Percentiles rank a stretch among this genome's conserved stretches.
phyloP scores from a whole-genome alignment of 345 rosid species.

The Eutrema japonicum region DNA sequence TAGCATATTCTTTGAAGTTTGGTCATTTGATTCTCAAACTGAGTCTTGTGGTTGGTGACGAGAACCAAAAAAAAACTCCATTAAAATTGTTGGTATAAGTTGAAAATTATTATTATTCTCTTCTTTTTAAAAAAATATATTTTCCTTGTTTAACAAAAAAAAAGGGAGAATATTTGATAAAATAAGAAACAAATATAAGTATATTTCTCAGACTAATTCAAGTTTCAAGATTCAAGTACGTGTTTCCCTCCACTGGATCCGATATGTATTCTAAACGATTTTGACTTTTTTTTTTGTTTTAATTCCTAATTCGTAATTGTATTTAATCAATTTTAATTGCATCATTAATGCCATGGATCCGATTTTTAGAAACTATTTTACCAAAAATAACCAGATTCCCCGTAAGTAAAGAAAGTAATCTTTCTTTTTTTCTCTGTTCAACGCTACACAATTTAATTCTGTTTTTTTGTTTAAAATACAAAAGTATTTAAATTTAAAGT shows the following conservation, averaged over 20 bases:
- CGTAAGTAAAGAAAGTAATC: slow-evolving; percentile 4
- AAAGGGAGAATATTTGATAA: not conserved
- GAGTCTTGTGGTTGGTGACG: slow-evolving; percentile 43
- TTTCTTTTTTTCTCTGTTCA: not conserved
- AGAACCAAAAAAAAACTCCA: slow-evolving; percentile 13
- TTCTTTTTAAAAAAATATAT: not conserved
- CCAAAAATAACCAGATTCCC: slow-evolving; percentile 20
- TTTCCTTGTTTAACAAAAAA: not conserved
- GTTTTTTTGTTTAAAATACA: not conserved
- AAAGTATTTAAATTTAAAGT: not conserved
- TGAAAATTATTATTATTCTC: too few relatives aligned
- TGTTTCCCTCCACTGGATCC: slow-evolving; percentile 43
- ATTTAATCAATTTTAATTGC: slow-evolving; percentile 6
- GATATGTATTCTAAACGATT: slow-evolving; percentile 26
- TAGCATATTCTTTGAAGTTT: slow-evolving; percentile 41
- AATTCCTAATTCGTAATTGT: not conserved
- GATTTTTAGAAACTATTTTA: slow-evolving; percentile 2
- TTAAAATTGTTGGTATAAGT: not conserved
- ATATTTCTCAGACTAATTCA: slow-evolving; percentile 27
- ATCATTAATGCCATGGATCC: slow-evolving; percentile 8
- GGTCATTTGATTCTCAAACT: slow-evolving; percentile 41
- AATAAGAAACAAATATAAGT: not conserved
- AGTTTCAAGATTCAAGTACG: slow-evolving; percentile 35
- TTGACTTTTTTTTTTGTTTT: slow-evolving; percentile 26
- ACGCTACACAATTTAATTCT: not conserved